These are phyloP conservation scores for Botrytis sinoallii DNA, from an alignment of 2,329 filamentous ascomycete genomes.

Conservation along the genomic window DNA sequence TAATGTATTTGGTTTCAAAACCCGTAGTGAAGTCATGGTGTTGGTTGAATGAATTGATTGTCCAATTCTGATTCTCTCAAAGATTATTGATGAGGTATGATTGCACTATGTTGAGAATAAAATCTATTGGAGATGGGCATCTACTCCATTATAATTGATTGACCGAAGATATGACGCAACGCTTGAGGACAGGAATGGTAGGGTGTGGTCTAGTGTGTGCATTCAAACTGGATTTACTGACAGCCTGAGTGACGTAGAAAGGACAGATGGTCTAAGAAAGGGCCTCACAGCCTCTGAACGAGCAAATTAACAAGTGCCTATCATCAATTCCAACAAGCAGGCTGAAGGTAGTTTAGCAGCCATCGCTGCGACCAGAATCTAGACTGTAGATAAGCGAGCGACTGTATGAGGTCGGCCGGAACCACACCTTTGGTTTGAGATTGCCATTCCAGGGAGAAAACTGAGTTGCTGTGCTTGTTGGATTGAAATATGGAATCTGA, in stretches of 20 bases:
- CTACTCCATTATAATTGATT: neutral
- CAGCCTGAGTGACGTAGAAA: neutral
- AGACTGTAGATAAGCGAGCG: neutral
- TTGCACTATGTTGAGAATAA: neutral
- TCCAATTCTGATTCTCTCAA: neutral
- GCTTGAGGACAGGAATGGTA: neutral
- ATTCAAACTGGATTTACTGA: neutral
- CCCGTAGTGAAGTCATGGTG: neutral
- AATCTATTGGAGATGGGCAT: fast-evolving
- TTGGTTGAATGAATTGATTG: neutral
- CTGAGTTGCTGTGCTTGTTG: neutral
- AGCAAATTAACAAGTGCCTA: neutral
- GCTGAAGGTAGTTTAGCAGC: neutral
- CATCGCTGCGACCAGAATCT: neutral
- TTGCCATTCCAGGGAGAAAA: neutral
- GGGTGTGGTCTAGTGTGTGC: too few species aligned
- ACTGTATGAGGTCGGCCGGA: neutral
- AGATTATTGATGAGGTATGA: neutral
- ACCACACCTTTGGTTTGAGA: neutral
- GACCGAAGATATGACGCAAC: neutral
- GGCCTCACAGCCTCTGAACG: neutral
- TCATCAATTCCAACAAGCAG: too few species aligned
- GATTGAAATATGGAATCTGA: too few species aligned
- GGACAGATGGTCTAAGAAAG: neutral
- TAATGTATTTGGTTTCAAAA: neutral